Percentiles rank a stretch among this genome's conserved stretches.
Evolutionary conservation across 805 yeast species (phyloP).

Genomic region (Spathaspora boniae): DNA sequence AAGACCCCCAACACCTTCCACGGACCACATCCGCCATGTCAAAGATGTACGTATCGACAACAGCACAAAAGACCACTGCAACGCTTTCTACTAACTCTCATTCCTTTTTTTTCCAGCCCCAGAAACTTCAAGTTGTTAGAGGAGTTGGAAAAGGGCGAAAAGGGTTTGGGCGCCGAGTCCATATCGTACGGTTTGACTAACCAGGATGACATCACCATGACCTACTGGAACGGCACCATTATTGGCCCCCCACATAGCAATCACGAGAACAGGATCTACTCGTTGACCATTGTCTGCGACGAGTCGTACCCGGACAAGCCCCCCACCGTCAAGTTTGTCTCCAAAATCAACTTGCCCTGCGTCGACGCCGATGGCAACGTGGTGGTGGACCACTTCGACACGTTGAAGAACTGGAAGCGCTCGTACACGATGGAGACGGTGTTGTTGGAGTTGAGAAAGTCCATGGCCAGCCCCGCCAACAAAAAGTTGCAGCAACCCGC

Average conservation of each 20-base stretch:
- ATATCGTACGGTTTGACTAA: conserved; percentile 93
- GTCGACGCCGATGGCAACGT: conserved; percentile 68
- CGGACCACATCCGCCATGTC: no score
- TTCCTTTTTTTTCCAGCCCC: conserved; percentile 47
- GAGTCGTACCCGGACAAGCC: conserved; percentile 84
- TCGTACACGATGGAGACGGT: conserved; percentile 92
- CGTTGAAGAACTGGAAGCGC: conserved; percentile 81
- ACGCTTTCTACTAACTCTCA: neutral
- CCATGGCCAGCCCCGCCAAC: conserved; percentile 78
- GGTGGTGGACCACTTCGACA: conserved; percentile 47
- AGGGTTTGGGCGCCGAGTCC: conserved; percentile 94
- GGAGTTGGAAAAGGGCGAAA: conserved; percentile 97
- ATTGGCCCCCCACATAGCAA: conserved; percentile 90
- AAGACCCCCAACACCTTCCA: no score
- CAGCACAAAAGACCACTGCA: neutral
- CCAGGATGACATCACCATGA: conserved; percentile 88
- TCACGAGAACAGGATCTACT: conserved; percentile 92
- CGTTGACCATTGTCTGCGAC: conserved; percentile 78
- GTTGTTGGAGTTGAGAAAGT: conserved; percentile 77
- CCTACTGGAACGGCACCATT: conserved; percentile 96
- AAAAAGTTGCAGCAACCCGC: conserved; percentile 87
- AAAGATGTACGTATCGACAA: conserved; percentile 38
- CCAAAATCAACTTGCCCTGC: conserved; percentile 87
- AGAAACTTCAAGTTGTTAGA: conserved; percentile 92
- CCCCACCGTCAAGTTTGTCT: conserved; percentile 75